A percentile compares a stretch with the other conserved stretches of the same genome.
Conservation (phyloP, 2,329 filamentous ascomycete genomes). For the Biscogniauxia sp. region DNA sequence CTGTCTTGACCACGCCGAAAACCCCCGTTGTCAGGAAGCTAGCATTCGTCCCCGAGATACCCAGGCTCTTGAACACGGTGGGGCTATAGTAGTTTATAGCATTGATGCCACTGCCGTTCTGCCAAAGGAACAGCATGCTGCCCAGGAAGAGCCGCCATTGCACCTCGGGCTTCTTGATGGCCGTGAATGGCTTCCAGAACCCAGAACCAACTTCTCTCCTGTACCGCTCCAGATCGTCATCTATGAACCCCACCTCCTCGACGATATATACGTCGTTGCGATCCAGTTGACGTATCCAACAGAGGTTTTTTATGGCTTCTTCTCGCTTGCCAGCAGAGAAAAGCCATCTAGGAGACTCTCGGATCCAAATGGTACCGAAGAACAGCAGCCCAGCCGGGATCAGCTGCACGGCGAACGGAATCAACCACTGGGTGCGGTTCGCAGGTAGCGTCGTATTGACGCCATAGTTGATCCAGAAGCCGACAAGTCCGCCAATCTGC, state of each 20-base stretch:
- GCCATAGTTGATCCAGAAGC: conserved; percentile 66
- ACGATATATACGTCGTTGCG: conserved; percentile 62
- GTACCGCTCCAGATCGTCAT: conserved; percentile 66
- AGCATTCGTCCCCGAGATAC: conserved; percentile 55
- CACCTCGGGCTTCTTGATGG: conserved; percentile 54
- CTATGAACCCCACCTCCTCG: conserved; percentile 70
- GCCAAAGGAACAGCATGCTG: conserved; percentile 72
- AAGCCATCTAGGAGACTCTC: conserved; percentile 68
- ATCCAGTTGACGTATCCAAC: conserved; percentile 62
- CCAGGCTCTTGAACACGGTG: conserved; percentile 62
- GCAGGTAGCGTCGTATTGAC: conserved; percentile 50
- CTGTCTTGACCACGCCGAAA: conserved; percentile 64
- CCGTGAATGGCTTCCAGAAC: conserved; percentile 71
- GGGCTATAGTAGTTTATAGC: conserved; percentile 65
- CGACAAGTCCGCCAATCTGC: conserved; percentile 62
- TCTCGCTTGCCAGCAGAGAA: conserved; percentile 61
- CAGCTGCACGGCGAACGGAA: conserved; percentile 65
- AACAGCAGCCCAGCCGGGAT: conserved; percentile 64
- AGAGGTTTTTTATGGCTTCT: conserved; percentile 55
- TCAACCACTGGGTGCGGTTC: conserved; percentile 57
- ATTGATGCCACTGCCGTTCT: conserved; percentile 74
- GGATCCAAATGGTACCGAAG: conserved; percentile 57
- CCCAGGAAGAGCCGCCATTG: conserved; percentile 73
- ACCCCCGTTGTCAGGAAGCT: conserved; percentile 62
- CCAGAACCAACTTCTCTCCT: conserved; percentile 62